phyloP scores from a whole-genome alignment of 805 yeast species.

The Kluyveromyces nonfermentans region DNA sequence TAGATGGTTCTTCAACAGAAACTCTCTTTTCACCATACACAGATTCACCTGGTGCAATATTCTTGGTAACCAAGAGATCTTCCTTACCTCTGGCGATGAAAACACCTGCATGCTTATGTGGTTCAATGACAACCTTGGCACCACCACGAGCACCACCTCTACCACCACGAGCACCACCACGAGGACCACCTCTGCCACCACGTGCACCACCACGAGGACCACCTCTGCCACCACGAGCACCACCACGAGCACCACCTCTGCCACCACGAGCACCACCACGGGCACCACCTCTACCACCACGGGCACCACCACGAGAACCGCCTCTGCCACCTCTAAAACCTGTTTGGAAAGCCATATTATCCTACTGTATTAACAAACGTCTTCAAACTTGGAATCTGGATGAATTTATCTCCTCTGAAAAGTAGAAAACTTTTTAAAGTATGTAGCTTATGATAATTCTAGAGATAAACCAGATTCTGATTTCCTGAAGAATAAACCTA shows the following conservation, averaged over 20 bases:
- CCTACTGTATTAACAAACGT: background rate
- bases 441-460: background rate
- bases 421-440: background rate
- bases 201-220: constrained; percentile 45
- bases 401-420: background rate
- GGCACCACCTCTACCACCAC: constrained; percentile 45
- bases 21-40: constrained; percentile 98
- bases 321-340: constrained; percentile 55
- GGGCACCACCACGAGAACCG: constrained; percentile 38
- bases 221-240: constrained; percentile 40
- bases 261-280: constrained; percentile 48
- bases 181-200: constrained; percentile 70
- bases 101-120: constrained; percentile 98
- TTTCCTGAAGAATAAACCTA: background rate
- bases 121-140: constrained; percentile 95
- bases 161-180: constrained; percentile 71
- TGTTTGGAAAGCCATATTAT: constrained; percentile 66
- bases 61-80: constrained; percentile 94
- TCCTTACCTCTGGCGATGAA: constrained; percentile 99
- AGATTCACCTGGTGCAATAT: constrained; percentile 95
- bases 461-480: background rate
- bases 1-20: constrained; percentile 84
- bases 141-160: constrained; percentile 82
- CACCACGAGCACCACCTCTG: constrained; percentile 49
- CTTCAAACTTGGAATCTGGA: background rate